phyloP scores from a whole-genome alignment of 306 rosid genomes.

The Malus domestica region DNA sequence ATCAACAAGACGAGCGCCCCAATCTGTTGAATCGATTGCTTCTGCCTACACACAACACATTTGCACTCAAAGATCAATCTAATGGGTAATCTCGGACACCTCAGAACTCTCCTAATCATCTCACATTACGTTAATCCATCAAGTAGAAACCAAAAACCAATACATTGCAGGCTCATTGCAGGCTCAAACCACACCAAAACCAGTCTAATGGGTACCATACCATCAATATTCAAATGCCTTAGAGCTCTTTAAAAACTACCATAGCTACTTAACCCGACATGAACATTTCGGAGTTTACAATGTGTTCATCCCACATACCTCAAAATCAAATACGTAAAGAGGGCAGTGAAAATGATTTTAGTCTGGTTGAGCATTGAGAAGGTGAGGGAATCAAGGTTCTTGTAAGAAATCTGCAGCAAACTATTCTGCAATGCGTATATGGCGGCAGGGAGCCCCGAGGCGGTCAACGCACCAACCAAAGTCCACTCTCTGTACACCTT shows the following conservation, averaged over 20 bases:
- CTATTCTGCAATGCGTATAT: constrained; percentile 94
- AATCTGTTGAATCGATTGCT: constrained; percentile 83
- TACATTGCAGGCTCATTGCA: background rate
- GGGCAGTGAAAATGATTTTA: constrained; percentile 83
- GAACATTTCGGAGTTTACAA: background rate
- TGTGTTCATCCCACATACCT: constrained; percentile 33
- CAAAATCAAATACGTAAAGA: constrained; percentile 68
- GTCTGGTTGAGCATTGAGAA: constrained; percentile 96
- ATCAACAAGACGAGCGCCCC: constrained; percentile 88
- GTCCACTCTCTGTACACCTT: constrained; percentile 67
- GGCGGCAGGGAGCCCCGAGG: constrained; percentile 95
- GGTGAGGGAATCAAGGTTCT: constrained; percentile 91
- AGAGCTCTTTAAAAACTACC: background rate
- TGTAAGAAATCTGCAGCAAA: constrained; percentile 90
- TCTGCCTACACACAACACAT: constrained; percentile 52
- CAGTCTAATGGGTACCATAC: background rate
- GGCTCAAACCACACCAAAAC: background rate
- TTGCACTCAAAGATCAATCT: background rate
- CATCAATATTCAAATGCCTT: background rate
- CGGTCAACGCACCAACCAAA: constrained; percentile 79
- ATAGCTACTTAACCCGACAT: background rate
- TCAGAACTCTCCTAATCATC: background rate
- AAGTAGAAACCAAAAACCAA: background rate
- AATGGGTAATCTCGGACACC: background rate
- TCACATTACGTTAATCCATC: background rate